These are phyloP conservation scores for Alternaria gansuensis DNA, from an alignment of 2,329 filamentous ascomycete species.

Conservation along the genomic window DNA sequence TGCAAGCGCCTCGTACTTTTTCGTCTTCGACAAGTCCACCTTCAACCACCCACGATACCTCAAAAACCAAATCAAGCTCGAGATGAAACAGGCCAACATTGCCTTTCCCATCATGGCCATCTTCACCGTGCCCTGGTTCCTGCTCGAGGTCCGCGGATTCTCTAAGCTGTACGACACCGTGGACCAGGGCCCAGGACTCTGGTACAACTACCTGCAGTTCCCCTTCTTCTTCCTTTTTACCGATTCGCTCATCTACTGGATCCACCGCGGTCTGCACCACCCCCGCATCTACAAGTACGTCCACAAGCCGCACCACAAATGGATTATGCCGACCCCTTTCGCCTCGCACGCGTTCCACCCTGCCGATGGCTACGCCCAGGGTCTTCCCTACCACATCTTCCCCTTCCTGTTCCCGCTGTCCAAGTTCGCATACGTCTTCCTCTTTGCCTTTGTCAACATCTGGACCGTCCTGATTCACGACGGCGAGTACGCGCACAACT, in stretches of 20 bases:
- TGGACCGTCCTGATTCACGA: constrained; percentile 98
- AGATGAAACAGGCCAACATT: constrained; percentile 80
- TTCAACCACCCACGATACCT: constrained; percentile 92
- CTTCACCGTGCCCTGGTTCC: constrained; percentile 81
- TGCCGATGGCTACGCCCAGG: constrained; percentile 87
- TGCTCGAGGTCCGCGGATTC: constrained; percentile 83
- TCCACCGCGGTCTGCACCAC: constrained; percentile 86
- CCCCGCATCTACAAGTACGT: constrained; percentile 82
- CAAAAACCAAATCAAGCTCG: constrained; percentile 87
- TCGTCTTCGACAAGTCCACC: constrained; percentile 91
- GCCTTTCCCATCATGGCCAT: constrained; percentile 85
- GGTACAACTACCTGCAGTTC: constrained; percentile 85
- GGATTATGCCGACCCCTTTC: constrained; percentile 97
- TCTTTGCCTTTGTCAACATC: constrained; percentile 93
- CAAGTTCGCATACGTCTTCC: constrained; percentile 83
- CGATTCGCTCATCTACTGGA: constrained; percentile 90
- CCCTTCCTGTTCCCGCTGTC: constrained; percentile 92
- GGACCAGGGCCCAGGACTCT: constrained; percentile 75
- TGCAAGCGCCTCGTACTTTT: constrained; percentile 81
- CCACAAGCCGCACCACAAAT: constrained; percentile 99
- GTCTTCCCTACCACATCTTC: constrained; percentile 90
- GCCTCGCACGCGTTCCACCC: constrained; percentile 96
- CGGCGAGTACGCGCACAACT: constrained; percentile 91
- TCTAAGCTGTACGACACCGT: constrained; percentile 86
- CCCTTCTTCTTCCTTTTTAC: constrained; percentile 88